phyloP scores from a whole-genome alignment of 2,329 filamentous ascomycete species.

The Colletotrichum tabaci region DNA sequence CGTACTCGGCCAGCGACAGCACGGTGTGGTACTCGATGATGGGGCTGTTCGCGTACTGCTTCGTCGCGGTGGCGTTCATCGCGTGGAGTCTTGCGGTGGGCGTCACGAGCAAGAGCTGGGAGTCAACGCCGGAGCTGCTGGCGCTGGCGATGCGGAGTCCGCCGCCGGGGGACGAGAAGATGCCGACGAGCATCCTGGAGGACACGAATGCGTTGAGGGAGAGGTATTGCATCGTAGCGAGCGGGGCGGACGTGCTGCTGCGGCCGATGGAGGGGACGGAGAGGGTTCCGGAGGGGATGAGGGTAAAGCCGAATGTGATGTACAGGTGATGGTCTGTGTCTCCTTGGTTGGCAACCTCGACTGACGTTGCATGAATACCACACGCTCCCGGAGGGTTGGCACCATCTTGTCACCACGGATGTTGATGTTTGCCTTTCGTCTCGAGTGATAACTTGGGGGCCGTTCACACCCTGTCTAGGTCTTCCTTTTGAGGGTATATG shows the following conservation, averaged over 20 bases:
- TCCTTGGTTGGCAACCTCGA: not conserved
- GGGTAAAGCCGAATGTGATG: not conserved
- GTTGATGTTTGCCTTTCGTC: no score
- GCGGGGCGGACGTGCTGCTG: slow-evolving; percentile 1
- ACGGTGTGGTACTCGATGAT: slow-evolving; percentile 1
- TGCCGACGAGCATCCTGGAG: slow-evolving; percentile 21
- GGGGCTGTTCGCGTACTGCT: slow-evolving; percentile 12
- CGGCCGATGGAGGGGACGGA: not conserved
- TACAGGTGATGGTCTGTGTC: not conserved
- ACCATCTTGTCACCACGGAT: not conserved
- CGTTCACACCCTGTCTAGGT: not conserved
- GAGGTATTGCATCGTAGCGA: slow-evolving; percentile 7
- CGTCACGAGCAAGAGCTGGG: slow-evolving; percentile 16
- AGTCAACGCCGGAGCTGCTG: slow-evolving; percentile 16
- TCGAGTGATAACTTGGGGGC: not conserved
- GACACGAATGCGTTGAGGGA: not conserved
- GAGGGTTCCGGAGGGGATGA: not conserved
- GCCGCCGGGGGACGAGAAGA: not conserved
- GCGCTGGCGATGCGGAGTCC: slow-evolving; percentile 26
- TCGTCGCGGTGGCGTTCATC: slow-evolving; percentile 5
- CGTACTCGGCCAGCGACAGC: not conserved
- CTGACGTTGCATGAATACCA: not conserved
- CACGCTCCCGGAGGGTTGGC: not conserved
- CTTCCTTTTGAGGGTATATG: not conserved
- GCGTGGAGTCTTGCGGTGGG: slow-evolving; percentile 1